Evolutionary conservation across 202 grass and related monocot species (phyloP), one percentile per base, ranked within the genome.

Genomic region (Panicum virgatum): DNA sequence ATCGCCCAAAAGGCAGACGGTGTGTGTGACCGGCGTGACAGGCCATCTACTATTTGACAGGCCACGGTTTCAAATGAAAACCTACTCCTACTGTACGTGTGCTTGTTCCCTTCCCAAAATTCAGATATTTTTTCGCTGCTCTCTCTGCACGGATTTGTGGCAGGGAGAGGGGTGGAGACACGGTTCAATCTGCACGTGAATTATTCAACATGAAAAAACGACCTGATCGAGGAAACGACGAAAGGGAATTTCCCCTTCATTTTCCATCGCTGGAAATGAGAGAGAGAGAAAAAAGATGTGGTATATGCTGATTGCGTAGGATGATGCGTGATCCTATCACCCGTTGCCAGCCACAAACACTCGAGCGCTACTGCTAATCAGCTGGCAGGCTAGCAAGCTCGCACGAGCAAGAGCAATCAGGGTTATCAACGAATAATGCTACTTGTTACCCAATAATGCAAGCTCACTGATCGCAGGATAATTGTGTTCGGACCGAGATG

Each of bases 11-110:
- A 60, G 18, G 23, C 18, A 12, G 48, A 26, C 68, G 22, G 15
- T 14, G 29, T 53, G 29, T 44, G 56, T 46, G 19, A 38, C 42
- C 22, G 85, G 82, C 43, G 80, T 63, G 86, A 88, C 10, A 57
- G 29, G 15, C 39, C 67, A 88, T 58, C 73, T 12, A 36, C n/a
- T 43, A 13, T 43, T 43, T 42, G 54, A 44, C 43, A 30, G 26
- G 13, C 2, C 44, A 69, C 43, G 3, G 26, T 23, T 5, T 14
- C 20, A 70, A 69, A 25, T 47, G 66, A 69, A 18, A 70, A 62
- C 59, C 27, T 26, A 46, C 44, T 14, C 0, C 7, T 37, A 4
- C 32, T 34, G 32, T 30, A 2, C 29, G 29, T n/a, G 20, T n/a
- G 10, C 37, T 45, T 45, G n/a, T 27, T 16, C 5, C 52, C 3